phyloP scores from a whole-genome alignment of 225 moss, liverwort and hornwort species.

The Marchantia polymorpha region DNA sequence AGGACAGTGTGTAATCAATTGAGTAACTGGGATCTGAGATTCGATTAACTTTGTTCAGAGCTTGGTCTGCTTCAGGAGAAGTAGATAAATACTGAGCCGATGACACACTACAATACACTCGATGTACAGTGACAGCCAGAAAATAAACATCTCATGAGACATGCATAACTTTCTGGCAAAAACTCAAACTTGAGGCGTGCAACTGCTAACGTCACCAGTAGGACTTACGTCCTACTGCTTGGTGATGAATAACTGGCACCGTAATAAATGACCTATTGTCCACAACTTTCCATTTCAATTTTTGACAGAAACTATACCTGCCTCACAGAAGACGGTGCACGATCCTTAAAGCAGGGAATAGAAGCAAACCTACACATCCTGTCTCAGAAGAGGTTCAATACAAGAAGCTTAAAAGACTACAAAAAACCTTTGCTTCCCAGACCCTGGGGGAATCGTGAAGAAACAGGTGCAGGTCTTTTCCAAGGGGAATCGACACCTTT shows the following conservation, averaged over 20 bases:
- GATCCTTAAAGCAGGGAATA: constrained; percentile 13
- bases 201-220: not conserved
- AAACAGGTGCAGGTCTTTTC: constrained; percentile 66
- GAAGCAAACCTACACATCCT: not conserved
- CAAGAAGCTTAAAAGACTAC: constrained; percentile 29
- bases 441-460: constrained; percentile 70
- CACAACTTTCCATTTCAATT: not conserved
- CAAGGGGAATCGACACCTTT: constrained; percentile 57
- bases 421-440: constrained; percentile 78
- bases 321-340: not conserved
- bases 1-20: not conserved
- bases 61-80: constrained; percentile 20
- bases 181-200: not conserved
- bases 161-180: constrained; percentile 10
- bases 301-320: not conserved
- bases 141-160: not conserved
- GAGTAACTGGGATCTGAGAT: constrained; percentile 12
- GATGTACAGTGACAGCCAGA: constrained; percentile 21
- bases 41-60: not conserved
- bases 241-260: not conserved
- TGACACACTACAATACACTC: constrained; percentile 25
- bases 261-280: constrained; percentile 1
- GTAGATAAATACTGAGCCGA: constrained; percentile 18
- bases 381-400: not conserved
- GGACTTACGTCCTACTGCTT: not conserved